Evolutionary conservation across 805 yeast species (phyloP), one percentile per base, ranked within the genome.

Genomic region (Torulaspora quercuum): DNA sequence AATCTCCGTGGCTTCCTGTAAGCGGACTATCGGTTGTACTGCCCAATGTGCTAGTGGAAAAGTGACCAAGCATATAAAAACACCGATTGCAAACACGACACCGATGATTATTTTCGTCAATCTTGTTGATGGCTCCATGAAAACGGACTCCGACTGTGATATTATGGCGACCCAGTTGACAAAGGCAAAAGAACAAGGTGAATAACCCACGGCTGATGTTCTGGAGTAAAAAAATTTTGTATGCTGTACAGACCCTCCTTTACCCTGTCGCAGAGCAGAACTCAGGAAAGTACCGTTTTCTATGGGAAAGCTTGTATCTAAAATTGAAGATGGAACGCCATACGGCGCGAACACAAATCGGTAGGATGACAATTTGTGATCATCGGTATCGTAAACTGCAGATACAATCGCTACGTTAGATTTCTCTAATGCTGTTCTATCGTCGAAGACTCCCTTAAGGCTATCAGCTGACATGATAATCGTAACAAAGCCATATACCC

Each of bases 41-140:
- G 89, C 87, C 68, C 79, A 82, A 41, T 84, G 87, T 0, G 95
- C 87, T 36, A 88, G 60, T 4, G 92, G 89, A 56, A 87, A 74
- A 1, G 95, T 85, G n/a, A 84, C 56, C 1, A 84, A 42, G 46
- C 84, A 77, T 68, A 86, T 76, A 44, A 82, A 73, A 1, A 67
- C 84, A 3, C 92, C 92, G 13, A 83, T 76, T 1, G 84, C 94
- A 24, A 88, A 65, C 15, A 84, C 86, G 1, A 84, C 80, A 4
- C 92, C 94, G 29, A 80, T 71, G 41, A 85, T 80, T 33, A 88
- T 81, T 45, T 76, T 75, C 1, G 80, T 71, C 25, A 88, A 61
- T 44, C 70, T 73, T 14, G 69, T 63, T 4, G 81, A 70, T 0
- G 95, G 92, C 3, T 68, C 73, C 55, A 76, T 65, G 56, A 87